Percentiles rank a stretch among this genome's conserved stretches.
These are phyloP conservation scores for Candida manassasensis DNA, from an alignment of 805 yeast species.

Conservation along the genomic window DNA sequence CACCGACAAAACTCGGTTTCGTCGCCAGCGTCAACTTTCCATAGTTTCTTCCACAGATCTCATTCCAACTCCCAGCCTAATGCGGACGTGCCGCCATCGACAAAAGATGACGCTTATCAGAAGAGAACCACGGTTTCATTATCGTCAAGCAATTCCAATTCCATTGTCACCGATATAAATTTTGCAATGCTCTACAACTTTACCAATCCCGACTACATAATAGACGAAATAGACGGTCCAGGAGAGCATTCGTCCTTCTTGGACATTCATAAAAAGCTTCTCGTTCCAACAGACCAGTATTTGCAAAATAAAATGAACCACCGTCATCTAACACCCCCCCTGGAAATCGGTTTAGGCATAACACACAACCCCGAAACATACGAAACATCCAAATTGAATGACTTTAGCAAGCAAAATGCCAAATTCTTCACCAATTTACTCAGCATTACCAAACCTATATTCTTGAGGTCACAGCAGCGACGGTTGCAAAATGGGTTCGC, in stretches of 20 bases:
- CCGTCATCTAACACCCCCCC: slow-evolving; percentile 6
- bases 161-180: slow-evolving; percentile 23
- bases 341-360: slow-evolving; percentile 20
- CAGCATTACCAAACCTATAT: slow-evolving; percentile 19
- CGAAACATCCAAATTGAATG: slow-evolving; percentile 9
- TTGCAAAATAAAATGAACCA: slow-evolving; percentile 19
- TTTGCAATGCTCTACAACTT: slow-evolving; percentile 30
- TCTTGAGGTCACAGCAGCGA: slow-evolving; percentile 21
- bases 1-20: slow-evolving; percentile 20
- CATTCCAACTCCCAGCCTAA: slow-evolving; percentile 14
- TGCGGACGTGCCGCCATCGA: slow-evolving; percentile 3
- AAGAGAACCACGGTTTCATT: slow-evolving; percentile 21
- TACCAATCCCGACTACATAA: slow-evolving; percentile 26
- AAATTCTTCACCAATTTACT: slow-evolving; percentile 18
- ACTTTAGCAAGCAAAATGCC: slow-evolving; percentile 15
- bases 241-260: slow-evolving; percentile 18
- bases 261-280: slow-evolving; percentile 26
- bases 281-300: slow-evolving; percentile 34
- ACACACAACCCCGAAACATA: slow-evolving; percentile 9
- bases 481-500: slow-evolving; percentile 16
- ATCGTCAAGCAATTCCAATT: slow-evolving; percentile 34
- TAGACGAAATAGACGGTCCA: slow-evolving; percentile 20
- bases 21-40: slow-evolving; percentile 31
- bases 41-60: slow-evolving; percentile 29
- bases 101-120: slow-evolving; percentile 14